Evolutionary conservation across 192 early-diverging fungal species (phyloP).

Genomic region (Coemansia sp.): DNA sequence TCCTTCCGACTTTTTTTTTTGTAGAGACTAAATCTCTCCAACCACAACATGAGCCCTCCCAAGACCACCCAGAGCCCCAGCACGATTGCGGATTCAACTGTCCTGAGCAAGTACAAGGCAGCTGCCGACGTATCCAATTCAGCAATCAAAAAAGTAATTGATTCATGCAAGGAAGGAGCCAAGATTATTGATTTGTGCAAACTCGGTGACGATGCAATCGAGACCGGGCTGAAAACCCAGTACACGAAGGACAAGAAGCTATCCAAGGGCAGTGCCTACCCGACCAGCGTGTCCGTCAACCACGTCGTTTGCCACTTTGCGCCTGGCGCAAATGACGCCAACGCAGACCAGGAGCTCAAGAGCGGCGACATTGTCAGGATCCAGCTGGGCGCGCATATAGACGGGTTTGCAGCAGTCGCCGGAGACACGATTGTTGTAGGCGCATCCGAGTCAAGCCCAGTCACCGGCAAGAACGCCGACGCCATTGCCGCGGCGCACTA

Average conservation of each 20-base stretch:
- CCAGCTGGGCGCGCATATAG: conserved; percentile 86
- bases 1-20: not conserved
- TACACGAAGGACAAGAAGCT: conserved; percentile 80
- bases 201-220: conserved; percentile 82
- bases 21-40: not conserved
- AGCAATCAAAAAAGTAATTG: conserved; percentile 39
- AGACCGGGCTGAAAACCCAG: conserved; percentile 61
- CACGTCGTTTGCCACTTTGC: conserved; percentile 81
- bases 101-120: conserved; percentile 90
- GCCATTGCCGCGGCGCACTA: conserved; percentile 83
- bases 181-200: conserved; percentile 84
- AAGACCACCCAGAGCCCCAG: conserved; percentile 26
- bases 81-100: conserved; percentile 68
- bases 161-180: conserved; percentile 65
- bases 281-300: conserved; percentile 85
- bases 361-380: conserved; percentile 88
- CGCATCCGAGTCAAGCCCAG: conserved; percentile 60
- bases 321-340: conserved; percentile 72
- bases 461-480: conserved; percentile 83
- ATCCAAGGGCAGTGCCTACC: conserved; percentile 80
- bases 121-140: conserved; percentile 87
- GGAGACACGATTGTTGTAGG: conserved; percentile 87
- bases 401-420: conserved; percentile 81
- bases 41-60: conserved; percentile 27
- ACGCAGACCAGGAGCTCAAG: conserved; percentile 62